These are phyloP conservation scores for Vitis riparia DNA, from an alignment of 164 flowering plant genomes.

Conservation along the genomic window DNA sequence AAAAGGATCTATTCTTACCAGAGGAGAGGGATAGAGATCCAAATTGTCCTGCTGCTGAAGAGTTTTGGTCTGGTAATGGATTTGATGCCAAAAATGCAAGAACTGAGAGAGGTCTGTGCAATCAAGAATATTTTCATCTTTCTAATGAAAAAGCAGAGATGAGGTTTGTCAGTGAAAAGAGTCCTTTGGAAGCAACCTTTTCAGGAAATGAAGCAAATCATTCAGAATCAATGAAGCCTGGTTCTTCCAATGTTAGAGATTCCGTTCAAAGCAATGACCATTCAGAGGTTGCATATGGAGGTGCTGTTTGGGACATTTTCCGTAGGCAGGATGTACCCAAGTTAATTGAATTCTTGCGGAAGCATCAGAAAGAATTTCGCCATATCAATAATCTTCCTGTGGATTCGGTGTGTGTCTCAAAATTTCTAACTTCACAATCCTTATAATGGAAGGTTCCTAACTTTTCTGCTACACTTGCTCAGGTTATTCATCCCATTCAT, in stretches of 20 bases:
- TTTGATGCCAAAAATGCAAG: constrained; percentile 6
- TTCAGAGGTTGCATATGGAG: constrained; percentile 39
- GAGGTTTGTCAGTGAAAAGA: not conserved
- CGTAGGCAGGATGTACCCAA: constrained; percentile 82
- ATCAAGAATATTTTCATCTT: constrained; percentile 12
- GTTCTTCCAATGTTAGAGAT: not conserved
- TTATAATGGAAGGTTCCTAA: not conserved
- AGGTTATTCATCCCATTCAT: constrained; percentile 85
- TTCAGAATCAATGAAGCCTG: constrained; percentile 4
- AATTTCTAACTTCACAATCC: too few relatives aligned
- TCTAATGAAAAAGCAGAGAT: not conserved
- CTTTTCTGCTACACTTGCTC: constrained; percentile 21
- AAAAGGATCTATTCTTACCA: not conserved
- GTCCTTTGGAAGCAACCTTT: constrained; percentile 5
- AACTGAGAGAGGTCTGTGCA: constrained; percentile 10
- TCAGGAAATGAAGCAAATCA: constrained; percentile 14
- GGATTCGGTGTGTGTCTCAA: constrained; percentile 42
- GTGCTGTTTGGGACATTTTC: constrained; percentile 90
- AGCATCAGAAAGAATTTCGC: constrained; percentile 66
- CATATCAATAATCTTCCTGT: constrained; percentile 53
- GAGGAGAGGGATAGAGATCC: not conserved
- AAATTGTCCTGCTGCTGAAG: not conserved
- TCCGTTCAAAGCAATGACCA: constrained; percentile 2
- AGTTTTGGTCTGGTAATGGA: constrained; percentile 2
- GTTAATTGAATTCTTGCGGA: constrained; percentile 50